These are phyloP conservation scores for Austroboletus niveus DNA, from an alignment of 1,284 basidiomycete species.

Conservation along the genomic window DNA sequence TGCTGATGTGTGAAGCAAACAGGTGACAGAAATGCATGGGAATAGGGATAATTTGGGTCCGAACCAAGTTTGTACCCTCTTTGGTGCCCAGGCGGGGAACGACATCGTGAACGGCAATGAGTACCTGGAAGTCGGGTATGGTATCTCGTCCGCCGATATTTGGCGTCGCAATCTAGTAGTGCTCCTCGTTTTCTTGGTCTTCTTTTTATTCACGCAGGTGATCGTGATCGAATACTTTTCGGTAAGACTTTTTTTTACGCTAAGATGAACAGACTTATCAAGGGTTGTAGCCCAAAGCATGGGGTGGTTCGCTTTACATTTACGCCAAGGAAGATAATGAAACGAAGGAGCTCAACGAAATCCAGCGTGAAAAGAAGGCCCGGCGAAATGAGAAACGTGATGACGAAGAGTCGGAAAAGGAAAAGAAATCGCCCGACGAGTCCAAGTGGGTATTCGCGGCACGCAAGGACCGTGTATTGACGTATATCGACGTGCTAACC, in stretches of 20 bases:
- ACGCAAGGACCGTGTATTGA: neutral
- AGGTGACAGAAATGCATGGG: neutral
- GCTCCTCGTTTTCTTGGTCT: slow-evolving; percentile 59
- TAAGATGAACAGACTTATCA: neutral
- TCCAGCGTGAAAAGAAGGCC: slow-evolving; percentile 54
- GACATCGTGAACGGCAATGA: slow-evolving; percentile 47
- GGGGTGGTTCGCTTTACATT: slow-evolving; percentile 51
- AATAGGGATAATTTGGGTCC: slow-evolving; percentile 49
- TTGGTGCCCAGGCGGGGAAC: slow-evolving; percentile 53
- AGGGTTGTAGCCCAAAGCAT: slow-evolving; percentile 45
- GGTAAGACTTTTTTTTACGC: slow-evolving; percentile 37
- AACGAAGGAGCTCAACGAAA: slow-evolving; percentile 62
- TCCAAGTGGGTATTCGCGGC: slow-evolving; percentile 10
- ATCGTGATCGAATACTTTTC: slow-evolving; percentile 62
- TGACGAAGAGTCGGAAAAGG: slow-evolving; percentile 21
- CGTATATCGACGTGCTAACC: slow-evolving; percentile 2
- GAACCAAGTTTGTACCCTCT: slow-evolving; percentile 70
- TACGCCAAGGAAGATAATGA: slow-evolving; percentile 74
- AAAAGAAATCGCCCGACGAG: slow-evolving; percentile 18
- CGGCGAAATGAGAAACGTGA: slow-evolving; percentile 29
- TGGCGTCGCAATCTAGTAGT: slow-evolving; percentile 64
- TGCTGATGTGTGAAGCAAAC: neutral
- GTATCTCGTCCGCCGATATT: slow-evolving; percentile 48
- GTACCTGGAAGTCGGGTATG: slow-evolving; percentile 62
- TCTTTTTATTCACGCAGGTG: slow-evolving; percentile 66